phyloP scores from a whole-genome alignment of 1,139 yeast genomes.

The Yamadazyma aaseri region DNA sequence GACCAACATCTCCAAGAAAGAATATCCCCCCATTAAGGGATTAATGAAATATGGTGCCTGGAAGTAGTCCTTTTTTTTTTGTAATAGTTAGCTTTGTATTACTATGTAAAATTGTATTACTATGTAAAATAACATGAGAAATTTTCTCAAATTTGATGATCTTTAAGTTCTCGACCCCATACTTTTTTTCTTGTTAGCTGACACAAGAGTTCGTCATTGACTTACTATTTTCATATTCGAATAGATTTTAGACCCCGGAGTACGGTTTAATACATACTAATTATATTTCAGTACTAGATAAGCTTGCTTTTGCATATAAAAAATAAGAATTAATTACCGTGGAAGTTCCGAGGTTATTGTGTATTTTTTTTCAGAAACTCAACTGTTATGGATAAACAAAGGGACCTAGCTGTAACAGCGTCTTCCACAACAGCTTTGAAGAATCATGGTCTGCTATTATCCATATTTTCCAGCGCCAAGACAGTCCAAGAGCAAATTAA shows the following conservation, averaged over 20 bases:
- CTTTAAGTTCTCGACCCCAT: constrained; percentile 11
- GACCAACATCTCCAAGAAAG: constrained; percentile 12
- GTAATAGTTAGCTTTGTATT: no score
- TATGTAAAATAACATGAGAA: no score
- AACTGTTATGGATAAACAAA: background rate
- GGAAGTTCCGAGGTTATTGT: background rate
- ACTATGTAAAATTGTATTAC: constrained; percentile 1
- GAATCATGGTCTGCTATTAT: background rate
- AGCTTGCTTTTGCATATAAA: no score
- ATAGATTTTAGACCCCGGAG: no score
- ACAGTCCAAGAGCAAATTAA: constrained; percentile 31
- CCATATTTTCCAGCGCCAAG: constrained; percentile 6
- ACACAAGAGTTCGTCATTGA: background rate
- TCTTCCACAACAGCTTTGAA: background rate
- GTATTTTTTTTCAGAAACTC: background rate
- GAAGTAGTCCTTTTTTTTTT: no score
- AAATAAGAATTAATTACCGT: no score
- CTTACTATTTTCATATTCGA: background rate
- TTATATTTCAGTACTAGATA: no score
- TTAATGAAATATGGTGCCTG: no score
- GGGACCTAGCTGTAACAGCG: constrained; percentile 1
- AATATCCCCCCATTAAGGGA: constrained; percentile 3
- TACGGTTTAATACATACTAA: no score
- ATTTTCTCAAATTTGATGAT: constrained; percentile 5
- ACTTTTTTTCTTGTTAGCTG: constrained; percentile 4